A percentile compares a stretch with the other conserved stretches of the same genome.
phyloP scores from a whole-genome alignment of 2,329 filamentous ascomycete genomes.

The Rhexocercosporidium sp. region DNA sequence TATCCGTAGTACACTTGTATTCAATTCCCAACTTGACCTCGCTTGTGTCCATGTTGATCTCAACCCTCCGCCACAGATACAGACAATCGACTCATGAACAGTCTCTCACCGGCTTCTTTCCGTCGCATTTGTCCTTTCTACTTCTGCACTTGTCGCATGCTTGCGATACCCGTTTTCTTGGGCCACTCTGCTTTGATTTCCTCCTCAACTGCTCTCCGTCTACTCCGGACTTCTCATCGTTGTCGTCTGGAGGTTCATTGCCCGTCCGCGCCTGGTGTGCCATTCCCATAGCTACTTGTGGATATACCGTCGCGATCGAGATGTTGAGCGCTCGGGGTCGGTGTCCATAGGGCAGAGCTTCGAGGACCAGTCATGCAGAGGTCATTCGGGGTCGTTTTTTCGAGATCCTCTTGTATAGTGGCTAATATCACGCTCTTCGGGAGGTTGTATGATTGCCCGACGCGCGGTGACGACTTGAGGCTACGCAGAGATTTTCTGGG shows the following conservation, averaged over 20 bases:
- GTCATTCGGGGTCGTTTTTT: background rate
- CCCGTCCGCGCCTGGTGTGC: constrained; percentile 17
- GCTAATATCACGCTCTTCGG: background rate
- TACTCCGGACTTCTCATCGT: constrained; percentile 17
- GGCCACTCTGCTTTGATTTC: constrained; percentile 32
- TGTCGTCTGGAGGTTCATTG: constrained; percentile 21
- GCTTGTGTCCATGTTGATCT: too few relatives aligned
- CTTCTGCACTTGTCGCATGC: constrained; percentile 60
- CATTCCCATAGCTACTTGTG: constrained; percentile 17
- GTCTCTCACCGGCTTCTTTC: constrained; percentile 53
- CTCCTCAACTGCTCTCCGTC: constrained; percentile 25
- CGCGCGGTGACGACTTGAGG: constrained; percentile 10
- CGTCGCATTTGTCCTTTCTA: constrained; percentile 65
- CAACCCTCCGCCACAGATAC: background rate
- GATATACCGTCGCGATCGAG: constrained; percentile 4
- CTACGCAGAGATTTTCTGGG: constrained; percentile 10
- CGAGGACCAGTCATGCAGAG: constrained; percentile 16
- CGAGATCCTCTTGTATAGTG: background rate
- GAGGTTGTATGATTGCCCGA: background rate
- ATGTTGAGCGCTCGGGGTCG: constrained; percentile 1
- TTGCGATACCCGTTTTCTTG: constrained; percentile 50
- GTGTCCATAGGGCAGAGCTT: constrained; percentile 20
- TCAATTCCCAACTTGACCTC: too few relatives aligned
- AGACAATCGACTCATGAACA: background rate
- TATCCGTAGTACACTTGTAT: too few relatives aligned